phyloP scores from a whole-genome alignment of 345 rosid species.

The Gossypium sturtianum region DNA sequence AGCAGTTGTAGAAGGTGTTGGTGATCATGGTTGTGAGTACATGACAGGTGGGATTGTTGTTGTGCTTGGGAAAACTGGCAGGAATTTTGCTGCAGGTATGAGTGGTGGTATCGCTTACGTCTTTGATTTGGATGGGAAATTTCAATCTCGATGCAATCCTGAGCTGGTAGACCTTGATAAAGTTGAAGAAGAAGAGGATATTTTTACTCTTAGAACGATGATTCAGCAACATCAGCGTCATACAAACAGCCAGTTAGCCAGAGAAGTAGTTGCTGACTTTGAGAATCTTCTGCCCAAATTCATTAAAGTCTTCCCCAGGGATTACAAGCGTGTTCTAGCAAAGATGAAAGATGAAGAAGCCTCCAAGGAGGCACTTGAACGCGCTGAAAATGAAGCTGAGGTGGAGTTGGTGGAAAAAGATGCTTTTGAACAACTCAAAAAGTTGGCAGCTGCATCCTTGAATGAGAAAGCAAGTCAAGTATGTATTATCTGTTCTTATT shows the following conservation, averaged over 20 bases:
- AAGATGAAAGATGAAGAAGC: constrained; percentile 45
- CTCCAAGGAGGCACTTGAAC: constrained; percentile 17
- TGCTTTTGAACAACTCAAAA: constrained; percentile 88
- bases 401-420: constrained; percentile 49
- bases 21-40: constrained; percentile 99
- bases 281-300: constrained; percentile 70
- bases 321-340: constrained; percentile 87
- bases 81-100: constrained; percentile 99
- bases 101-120: constrained; percentile 97
- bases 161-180: constrained; percentile 95
- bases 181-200: constrained; percentile 89
- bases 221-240: constrained; percentile 95
- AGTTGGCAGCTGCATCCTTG: constrained; percentile 58
- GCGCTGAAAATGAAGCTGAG: constrained; percentile 42
- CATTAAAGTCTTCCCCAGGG: constrained; percentile 89
- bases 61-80: constrained; percentile 93
- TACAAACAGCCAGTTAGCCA: constrained; percentile 80
- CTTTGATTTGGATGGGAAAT: constrained; percentile 76
- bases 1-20: constrained; percentile 97
- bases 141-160: constrained; percentile 67
- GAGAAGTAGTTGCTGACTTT: constrained; percentile 75
- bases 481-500: not conserved
- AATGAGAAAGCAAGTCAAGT: constrained; percentile 44
- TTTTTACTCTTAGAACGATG: constrained; percentile 84
- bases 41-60: constrained; percentile 97